These are phyloP conservation scores for Citrus trifoliata DNA, from an alignment of 345 rosid genomes.

Conservation along the genomic window DNA sequence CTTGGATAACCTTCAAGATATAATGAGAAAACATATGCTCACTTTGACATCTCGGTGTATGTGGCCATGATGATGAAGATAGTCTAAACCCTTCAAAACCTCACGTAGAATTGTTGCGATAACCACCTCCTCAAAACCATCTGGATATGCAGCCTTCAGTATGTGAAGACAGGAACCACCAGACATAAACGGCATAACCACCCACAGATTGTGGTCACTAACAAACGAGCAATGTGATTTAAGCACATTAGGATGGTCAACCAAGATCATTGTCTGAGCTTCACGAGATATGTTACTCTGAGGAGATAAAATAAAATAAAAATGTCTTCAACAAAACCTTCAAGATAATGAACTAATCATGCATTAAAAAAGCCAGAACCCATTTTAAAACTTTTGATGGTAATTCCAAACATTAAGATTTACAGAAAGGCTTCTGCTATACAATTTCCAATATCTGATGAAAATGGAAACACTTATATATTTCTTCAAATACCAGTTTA, in stretches of 20 bases:
- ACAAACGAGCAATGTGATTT: constrained; percentile 94
- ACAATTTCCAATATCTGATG: not conserved
- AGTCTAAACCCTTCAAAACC: constrained; percentile 83
- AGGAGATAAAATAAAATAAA: not conserved
- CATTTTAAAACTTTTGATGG: not conserved
- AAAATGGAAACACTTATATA: not conserved
- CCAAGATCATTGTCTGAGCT: constrained; percentile 94
- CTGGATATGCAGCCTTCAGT: constrained; percentile 88
- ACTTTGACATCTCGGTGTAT: constrained; percentile 98
- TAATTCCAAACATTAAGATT: not conserved
- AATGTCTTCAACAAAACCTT: not conserved
- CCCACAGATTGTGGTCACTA: constrained; percentile 88
- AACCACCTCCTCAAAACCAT: constrained; percentile 90
- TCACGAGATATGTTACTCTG: constrained; percentile 84
- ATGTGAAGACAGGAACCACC: constrained; percentile 99
- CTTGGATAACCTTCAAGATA: not conserved
- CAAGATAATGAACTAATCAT: not conserved
- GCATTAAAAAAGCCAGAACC: not conserved
- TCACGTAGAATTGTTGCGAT: constrained; percentile 90
- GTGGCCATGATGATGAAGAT: constrained; percentile 98
- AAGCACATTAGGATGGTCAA: constrained; percentile 90
- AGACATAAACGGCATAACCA: constrained; percentile 96
- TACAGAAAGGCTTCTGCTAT: not conserved
- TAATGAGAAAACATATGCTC: constrained; percentile 16
- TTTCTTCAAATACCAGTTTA: not conserved